Evolutionary conservation across 768 basidiomycete genomes (phyloP), one percentile per base, ranked within the genome.

Genomic region (Brasilioporus rufonigricans): DNA sequence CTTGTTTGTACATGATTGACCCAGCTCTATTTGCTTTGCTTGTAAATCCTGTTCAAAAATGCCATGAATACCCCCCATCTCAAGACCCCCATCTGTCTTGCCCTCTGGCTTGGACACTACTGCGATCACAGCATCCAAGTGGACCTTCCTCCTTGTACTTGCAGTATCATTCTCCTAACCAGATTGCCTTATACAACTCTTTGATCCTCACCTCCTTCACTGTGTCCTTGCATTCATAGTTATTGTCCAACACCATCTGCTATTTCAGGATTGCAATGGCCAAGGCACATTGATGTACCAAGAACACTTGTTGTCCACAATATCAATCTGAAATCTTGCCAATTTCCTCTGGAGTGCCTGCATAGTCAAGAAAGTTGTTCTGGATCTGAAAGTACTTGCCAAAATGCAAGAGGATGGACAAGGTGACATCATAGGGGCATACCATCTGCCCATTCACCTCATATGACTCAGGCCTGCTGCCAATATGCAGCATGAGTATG

Each of bases 291-390:
- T 98, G 71, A 98, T 80, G 62, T 87, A 87, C 97, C 96, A n/a
- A n/a, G n/a, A n/a, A n/a, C n/a, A n/a, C n/a, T n/a, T n/a, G n/a
- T n/a, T n/a, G n/a, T n/a, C n/a, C 55, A 98, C 71, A 65, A 99
- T 99, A 71, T 98, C 97, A 16, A 96, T 98, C 21, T 96, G 97
- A n/a, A 55, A 99, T 85, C 76, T 99, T 98, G 44, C 96, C 96
- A 48, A 98, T 89, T 62, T 89, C 80, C 73, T 94, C 93, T 0
- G 93, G 92, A 9, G 90, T 82, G 5, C 87, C 93, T 19, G 89
- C 86, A 69, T 84, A 97, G 72, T 99, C 97, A 64, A 98, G 83
- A 74, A 87, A 98, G 74, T 98, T 96, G 69, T 98, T 96, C 73
- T 99, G 96, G 55, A 96, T 81, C 74, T 99, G 96, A 85, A n/a